Percentiles rank a stretch among this genome's conserved stretches.
Evolutionary conservation across 2,329 filamentous ascomycete genomes (phyloP).

Genomic region (Verticillium dahliae): DNA sequence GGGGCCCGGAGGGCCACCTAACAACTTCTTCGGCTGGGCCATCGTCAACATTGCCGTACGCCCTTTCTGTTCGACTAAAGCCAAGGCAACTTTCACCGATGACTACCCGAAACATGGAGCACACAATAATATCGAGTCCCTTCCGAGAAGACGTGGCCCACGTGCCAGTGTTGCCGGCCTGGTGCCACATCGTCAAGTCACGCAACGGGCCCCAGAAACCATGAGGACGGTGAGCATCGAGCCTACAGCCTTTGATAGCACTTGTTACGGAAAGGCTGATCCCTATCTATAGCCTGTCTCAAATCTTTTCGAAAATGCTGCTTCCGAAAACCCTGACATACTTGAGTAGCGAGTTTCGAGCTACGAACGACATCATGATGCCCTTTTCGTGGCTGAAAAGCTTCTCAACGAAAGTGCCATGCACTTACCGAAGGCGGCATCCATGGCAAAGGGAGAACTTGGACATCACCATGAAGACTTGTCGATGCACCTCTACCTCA

Average conservation of each 20-base stretch:
- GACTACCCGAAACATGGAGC: conserved; percentile 4
- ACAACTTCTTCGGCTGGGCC: conserved; percentile 34
- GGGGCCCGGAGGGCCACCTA: conserved; percentile 35
- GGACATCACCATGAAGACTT: conserved; percentile 31
- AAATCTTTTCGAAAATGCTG: conserved; percentile 10
- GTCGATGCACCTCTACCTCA: conserved; percentile 29
- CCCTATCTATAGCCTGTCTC: background rate
- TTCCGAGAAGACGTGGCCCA: background rate
- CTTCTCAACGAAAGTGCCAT: background rate
- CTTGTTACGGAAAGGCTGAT: background rate
- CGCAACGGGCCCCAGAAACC: conserved; percentile 6
- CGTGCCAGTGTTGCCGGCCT: conserved; percentile 5
- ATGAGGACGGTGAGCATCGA: background rate
- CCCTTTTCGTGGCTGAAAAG: conserved; percentile 16
- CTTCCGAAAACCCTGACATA: conserved; percentile 17
- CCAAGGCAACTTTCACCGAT: conserved; percentile 1
- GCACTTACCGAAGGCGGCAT: background rate
- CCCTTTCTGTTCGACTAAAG: conserved; percentile 5
- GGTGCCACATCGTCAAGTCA: conserved; percentile 8
- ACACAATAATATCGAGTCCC: background rate
- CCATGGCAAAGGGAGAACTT: conserved; percentile 21
- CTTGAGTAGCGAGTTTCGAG: conserved; percentile 18
- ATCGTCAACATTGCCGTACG: conserved; percentile 10
- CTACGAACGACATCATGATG: conserved; percentile 23
- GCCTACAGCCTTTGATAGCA: too few species aligned